phyloP scores from a whole-genome alignment of 192 early-diverging fungal species.

The Pilaira anomala region DNA sequence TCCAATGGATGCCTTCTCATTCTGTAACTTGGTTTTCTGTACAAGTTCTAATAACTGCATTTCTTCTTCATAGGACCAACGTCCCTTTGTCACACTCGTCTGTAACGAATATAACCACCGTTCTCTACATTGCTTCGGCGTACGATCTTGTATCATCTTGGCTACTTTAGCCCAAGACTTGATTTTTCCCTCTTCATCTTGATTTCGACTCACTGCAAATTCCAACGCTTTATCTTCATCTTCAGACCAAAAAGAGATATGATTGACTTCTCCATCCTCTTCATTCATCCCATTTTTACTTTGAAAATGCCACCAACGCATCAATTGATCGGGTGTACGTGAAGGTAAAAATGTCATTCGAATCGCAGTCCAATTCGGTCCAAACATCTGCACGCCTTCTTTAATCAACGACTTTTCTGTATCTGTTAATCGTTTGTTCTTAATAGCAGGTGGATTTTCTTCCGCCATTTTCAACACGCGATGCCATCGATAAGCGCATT shows the following conservation, averaged over 20 bases:
- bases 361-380: conserved; percentile 31
- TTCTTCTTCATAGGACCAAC: conserved; percentile 20
- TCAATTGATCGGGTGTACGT: conserved; percentile 20
- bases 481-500: conserved; percentile 16
- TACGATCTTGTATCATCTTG: conserved; percentile 5
- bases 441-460: neutral
- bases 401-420: conserved; percentile 22
- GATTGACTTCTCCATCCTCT: neutral
- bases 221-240: conserved; percentile 10
- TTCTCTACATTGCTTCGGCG: conserved; percentile 2
- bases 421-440: conserved; percentile 1
- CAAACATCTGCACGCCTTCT: conserved; percentile 36
- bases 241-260: conserved; percentile 7
- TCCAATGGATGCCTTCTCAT: neutral
- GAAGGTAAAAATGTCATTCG: conserved; percentile 23
- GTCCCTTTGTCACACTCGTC: neutral
- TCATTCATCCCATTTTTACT: neutral
- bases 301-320: conserved; percentile 27
- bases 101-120: conserved; percentile 10
- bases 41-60: conserved; percentile 19
- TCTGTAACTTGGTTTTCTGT: neutral
- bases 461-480: neutral
- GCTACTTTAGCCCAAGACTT: conserved; percentile 19
- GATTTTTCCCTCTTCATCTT: neutral
- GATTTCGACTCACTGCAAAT: neutral